A percentile compares a stretch with the other conserved stretches of the same genome.
Evolutionary conservation across 192 early-diverging fungal species (phyloP).

Genomic region (Backusella macrospora): DNA sequence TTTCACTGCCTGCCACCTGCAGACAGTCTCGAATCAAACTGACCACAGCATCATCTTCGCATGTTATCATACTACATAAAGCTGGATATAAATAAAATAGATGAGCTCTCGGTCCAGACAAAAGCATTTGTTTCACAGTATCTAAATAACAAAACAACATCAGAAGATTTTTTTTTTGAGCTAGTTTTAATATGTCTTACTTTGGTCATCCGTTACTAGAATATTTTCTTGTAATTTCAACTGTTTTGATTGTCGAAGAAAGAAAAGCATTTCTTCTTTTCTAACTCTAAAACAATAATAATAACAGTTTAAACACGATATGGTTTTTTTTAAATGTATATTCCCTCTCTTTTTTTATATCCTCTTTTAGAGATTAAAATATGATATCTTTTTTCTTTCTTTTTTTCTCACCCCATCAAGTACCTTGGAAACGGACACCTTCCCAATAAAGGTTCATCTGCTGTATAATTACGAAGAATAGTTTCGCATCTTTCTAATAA

Average conservation of each 20-base stretch:
- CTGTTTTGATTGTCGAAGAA: slow-evolving; percentile 53
- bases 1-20: slow-evolving; percentile 32
- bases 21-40: slow-evolving; percentile 35
- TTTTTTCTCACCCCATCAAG: slow-evolving; percentile 39
- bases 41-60: slow-evolving; percentile 45
- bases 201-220: slow-evolving; percentile 27
- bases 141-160: slow-evolving; percentile 33
- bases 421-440: slow-evolving; percentile 71
- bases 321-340: neutral
- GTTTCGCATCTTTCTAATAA: slow-evolving; percentile 63
- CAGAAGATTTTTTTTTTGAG: slow-evolving; percentile 8
- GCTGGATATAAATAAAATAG: slow-evolving; percentile 71
- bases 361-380: neutral
- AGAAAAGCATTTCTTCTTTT: slow-evolving; percentile 59
- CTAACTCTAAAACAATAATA: slow-evolving; percentile 49
- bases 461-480: slow-evolving; percentile 60
- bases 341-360: neutral
- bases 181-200: slow-evolving; percentile 18
- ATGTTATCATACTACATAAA: slow-evolving; percentile 60
- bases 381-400: slow-evolving; percentile 15
- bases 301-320: neutral
- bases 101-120: slow-evolving; percentile 63
- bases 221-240: slow-evolving; percentile 53
- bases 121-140: slow-evolving; percentile 51
- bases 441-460: slow-evolving; percentile 69